Conservation (phyloP, 2,329 filamentous ascomycete species). For the Microascus cirrosus region DNA sequence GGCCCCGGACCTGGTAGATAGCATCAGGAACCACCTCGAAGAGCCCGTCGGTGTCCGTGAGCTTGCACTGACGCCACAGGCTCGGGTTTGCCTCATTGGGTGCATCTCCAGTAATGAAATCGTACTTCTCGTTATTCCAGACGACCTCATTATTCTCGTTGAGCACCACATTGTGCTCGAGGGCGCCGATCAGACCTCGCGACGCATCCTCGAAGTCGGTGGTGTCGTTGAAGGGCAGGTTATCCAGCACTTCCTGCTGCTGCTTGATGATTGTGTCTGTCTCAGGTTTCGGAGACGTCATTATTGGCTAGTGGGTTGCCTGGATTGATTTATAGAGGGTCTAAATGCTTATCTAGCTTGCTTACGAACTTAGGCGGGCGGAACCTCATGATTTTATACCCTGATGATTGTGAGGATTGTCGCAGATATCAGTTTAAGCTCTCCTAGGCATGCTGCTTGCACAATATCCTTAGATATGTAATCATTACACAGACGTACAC, state of each 20-base stretch:
- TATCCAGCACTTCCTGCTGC: neutral
- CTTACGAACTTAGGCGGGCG: too few relatives aligned
- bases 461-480: too few relatives aligned
- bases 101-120: slow-evolving; percentile 7
- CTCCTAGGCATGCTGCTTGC: too few relatives aligned
- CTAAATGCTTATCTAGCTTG: too few relatives aligned
- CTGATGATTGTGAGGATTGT: too few relatives aligned
- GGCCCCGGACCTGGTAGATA: slow-evolving; percentile 27
- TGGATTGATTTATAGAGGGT: too few relatives aligned
- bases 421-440: too few relatives aligned
- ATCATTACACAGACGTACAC: too few relatives aligned
- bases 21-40: slow-evolving; percentile 18
- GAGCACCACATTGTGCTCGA: slow-evolving; percentile 5
- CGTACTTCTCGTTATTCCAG: slow-evolving; percentile 17
- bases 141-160: slow-evolving; percentile 7
- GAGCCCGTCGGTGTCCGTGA: slow-evolving; percentile 15
- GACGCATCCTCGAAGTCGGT: slow-evolving; percentile 10
- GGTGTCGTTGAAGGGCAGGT: slow-evolving; percentile 3
- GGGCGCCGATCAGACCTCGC: slow-evolving; percentile 7
- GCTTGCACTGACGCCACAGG: slow-evolving; percentile 10
- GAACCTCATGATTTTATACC: too few relatives aligned
- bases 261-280: neutral
- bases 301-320: neutral
- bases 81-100: slow-evolving; percentile 7
- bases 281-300: neutral